These are phyloP conservation scores for Angomonas desouzai DNA, from an alignment of 208 protist species.

Conservation along the genomic window DNA sequence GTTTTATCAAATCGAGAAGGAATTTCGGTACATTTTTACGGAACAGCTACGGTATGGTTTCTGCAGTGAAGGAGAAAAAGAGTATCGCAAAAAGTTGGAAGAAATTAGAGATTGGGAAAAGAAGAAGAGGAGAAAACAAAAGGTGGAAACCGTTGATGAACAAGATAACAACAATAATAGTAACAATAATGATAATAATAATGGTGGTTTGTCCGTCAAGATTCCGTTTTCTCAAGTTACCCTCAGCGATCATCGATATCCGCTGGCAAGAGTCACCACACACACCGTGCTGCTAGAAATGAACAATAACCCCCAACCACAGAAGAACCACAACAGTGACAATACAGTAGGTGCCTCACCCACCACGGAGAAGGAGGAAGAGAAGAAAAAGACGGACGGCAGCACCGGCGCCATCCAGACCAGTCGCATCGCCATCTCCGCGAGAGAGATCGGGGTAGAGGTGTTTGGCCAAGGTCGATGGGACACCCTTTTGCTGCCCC, in stretches of 20 bases:
- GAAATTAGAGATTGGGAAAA: neutral
- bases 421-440: slow-evolving; percentile 16
- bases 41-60: slow-evolving; percentile 2
- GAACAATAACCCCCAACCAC: neutral
- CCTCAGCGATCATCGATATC: slow-evolving; percentile 62
- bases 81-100: neutral
- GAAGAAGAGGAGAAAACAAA: neutral
- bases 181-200: neutral
- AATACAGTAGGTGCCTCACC: no score
- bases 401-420: slow-evolving; percentile 8
- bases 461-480: slow-evolving; percentile 75
- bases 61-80: neutral
- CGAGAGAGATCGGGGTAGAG: slow-evolving; percentile 31
- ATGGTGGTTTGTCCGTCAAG: slow-evolving; percentile 21
- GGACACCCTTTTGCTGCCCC: slow-evolving; percentile 53
- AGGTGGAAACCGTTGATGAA: neutral
- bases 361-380: no score
- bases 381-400: neutral
- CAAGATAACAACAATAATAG: neutral
- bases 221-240: slow-evolving; percentile 43
- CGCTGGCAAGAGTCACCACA: slow-evolving; percentile 38
- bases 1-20: slow-evolving; percentile 2
- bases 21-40: neutral
- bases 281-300: slow-evolving; percentile 33
- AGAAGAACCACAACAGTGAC: neutral